Evolutionary conservation across 495 filamentous ascomycete species (phyloP).

Genomic region (Ramalina intermedia): DNA sequence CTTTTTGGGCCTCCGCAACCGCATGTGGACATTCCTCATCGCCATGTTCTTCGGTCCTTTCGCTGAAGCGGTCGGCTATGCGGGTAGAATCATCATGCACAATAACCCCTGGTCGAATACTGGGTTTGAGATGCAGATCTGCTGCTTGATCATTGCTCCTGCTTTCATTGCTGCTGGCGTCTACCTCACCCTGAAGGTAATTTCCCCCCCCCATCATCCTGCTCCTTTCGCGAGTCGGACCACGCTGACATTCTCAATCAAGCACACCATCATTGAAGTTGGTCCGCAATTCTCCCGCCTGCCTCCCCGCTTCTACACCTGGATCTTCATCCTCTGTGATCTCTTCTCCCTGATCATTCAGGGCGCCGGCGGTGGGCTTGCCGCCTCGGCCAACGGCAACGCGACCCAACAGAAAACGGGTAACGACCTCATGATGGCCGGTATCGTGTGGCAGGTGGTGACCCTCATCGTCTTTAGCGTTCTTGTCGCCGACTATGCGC

Average conservation of each 20-base stretch:
- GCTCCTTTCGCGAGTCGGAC: too few species aligned
- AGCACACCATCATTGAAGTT: slow-evolving; percentile 44
- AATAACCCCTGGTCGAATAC: slow-evolving; percentile 42
- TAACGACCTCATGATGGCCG: slow-evolving; percentile 55
- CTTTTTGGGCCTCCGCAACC: slow-evolving; percentile 36
- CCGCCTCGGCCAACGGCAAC: slow-evolving; percentile 27
- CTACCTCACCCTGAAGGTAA: slow-evolving; percentile 38
- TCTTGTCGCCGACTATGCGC: slow-evolving; percentile 9
- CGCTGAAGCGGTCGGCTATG: slow-evolving; percentile 33
- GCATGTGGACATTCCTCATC: slow-evolving; percentile 45
- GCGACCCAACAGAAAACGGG: slow-evolving; percentile 26
- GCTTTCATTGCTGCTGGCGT: slow-evolving; percentile 51
- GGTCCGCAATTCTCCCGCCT: slow-evolving; percentile 39
- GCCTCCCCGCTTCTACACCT: slow-evolving; percentile 45
- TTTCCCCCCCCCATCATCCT: too few species aligned
- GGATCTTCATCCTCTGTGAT: slow-evolving; percentile 54
- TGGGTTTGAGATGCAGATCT: slow-evolving; percentile 54
- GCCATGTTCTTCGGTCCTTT: slow-evolving; percentile 32
- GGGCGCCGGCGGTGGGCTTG: slow-evolving; percentile 43
- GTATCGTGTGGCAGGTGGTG: slow-evolving; percentile 54
- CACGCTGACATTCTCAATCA: slow-evolving; percentile 10
- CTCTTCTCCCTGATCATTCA: slow-evolving; percentile 48
- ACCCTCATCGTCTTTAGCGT: slow-evolving; percentile 43
- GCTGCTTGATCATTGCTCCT: slow-evolving; percentile 50
- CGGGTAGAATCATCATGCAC: slow-evolving; percentile 43